Evolutionary conservation across 2,329 filamentous ascomycete genomes (phyloP), one percentile per base, ranked within the genome.

Genomic region (Juglanconis juglandina): DNA sequence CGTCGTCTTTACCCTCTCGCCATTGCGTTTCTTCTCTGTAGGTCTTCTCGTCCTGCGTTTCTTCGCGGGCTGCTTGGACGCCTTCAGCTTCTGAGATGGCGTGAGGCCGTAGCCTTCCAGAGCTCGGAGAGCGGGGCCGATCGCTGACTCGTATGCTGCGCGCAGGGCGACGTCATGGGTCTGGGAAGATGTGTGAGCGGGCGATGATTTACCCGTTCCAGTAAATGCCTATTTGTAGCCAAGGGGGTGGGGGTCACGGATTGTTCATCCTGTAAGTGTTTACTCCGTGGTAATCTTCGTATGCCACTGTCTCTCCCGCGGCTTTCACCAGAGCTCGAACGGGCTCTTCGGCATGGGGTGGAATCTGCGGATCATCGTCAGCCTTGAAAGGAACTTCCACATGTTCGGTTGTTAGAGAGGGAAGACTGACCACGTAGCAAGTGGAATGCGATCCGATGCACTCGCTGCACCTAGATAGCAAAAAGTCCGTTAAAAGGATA

Each of bases 361-460:
- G 51, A 34, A 59, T 42, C 51, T 59, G 10, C 10, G 7, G 4
- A 1, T 2, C 2, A 10, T n/a, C 8, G 14, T 41, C 1, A 53
- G 6, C 48, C 41, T 8, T 54, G 35, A 3, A 8, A n/a, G 9
- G 13, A n/a, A 24, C 34, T 32, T 34, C 34, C 3, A 10, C 0
- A 37, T 8, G 10, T 32, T 13, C 3, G 10, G 34, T 6, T 24
- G 10, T 4, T 2, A 13, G 11, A 14, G 11, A 30, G 24, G 8
- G 14, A 10, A 4, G 3, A 55, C 57, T 55, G 13, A 55, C 50
- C 9, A 33, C 10, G 13, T 10, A 24, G 44, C 37, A 55, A 4
- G 57, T 55, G 9, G 54, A 51, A 46, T 59, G 57, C 5, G 46
- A 34, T n/a, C 35, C 46, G 30, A 59, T 39, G 32, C 51, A 55